Percentiles rank a stretch among this genome's conserved stretches.
phyloP scores from a whole-genome alignment of 768 basidiomycete genomes.

The Boletus vermiculosoides region DNA sequence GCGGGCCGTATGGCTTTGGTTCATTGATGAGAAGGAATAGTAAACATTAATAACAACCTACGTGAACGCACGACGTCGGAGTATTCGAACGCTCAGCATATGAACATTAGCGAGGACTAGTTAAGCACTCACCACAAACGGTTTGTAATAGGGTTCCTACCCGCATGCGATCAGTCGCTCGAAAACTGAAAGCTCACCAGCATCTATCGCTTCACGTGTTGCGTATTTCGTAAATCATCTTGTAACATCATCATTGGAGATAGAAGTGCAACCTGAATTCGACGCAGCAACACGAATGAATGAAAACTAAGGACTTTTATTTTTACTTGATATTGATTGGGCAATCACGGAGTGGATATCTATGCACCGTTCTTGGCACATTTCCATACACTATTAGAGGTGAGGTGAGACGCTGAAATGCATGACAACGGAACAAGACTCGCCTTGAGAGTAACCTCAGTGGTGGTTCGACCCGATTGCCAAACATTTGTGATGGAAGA shows the following conservation, averaged over 20 bases:
- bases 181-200: neutral
- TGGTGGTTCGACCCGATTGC: slow-evolving; percentile 70
- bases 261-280: neutral
- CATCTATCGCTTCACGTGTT: neutral
- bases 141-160: neutral
- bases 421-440: slow-evolving; percentile 31
- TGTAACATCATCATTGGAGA: neutral
- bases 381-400: slow-evolving; percentile 58
- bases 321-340: slow-evolving; percentile 53
- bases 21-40: neutral
- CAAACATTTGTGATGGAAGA: slow-evolving; percentile 81
- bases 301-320: slow-evolving; percentile 11
- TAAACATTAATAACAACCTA: neutral
- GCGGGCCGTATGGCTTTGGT: neutral
- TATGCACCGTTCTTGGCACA: slow-evolving; percentile 66
- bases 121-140: neutral
- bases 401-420: neutral
- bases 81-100: neutral
- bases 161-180: neutral
- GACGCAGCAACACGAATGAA: neutral
- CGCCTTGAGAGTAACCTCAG: slow-evolving; percentile 56
- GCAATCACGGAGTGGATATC: slow-evolving; percentile 77
- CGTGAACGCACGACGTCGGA: neutral
- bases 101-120: neutral
- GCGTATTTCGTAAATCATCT: neutral